Percentiles rank a stretch among this genome's conserved stretches.
Evolutionary conservation across 495 filamentous ascomycete species (phyloP).

Genomic region (Aspergillus wentii): DNA sequence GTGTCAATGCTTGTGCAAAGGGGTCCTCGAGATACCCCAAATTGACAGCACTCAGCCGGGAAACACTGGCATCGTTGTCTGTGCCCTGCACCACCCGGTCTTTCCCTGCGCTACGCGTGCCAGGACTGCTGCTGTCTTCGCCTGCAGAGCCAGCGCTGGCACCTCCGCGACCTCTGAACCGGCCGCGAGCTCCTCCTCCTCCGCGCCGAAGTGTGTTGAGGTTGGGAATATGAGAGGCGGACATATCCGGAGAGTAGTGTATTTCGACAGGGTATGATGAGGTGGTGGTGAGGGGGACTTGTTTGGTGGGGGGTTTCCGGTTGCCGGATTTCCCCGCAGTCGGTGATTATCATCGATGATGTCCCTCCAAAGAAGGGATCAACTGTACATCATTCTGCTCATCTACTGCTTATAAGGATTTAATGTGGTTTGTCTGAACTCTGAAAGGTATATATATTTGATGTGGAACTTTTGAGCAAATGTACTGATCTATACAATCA

Average conservation of each 20-base stretch:
- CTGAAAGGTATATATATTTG: too few relatives aligned
- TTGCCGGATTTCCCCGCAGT: neutral
- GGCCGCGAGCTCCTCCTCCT: slow-evolving; percentile 33
- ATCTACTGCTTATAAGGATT: too few relatives aligned
- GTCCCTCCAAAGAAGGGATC: too few relatives aligned
- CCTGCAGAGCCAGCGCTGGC: too few relatives aligned
- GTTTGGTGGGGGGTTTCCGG: neutral
- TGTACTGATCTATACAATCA: too few relatives aligned
- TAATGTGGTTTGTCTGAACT: too few relatives aligned
- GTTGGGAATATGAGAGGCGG: slow-evolving; percentile 70
- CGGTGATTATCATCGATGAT: too few relatives aligned
- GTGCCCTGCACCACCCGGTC: slow-evolving; percentile 76
- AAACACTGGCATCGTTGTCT: slow-evolving; percentile 86
- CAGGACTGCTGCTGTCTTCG: too few relatives aligned
- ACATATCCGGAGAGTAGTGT: slow-evolving; percentile 45
- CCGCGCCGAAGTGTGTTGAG: slow-evolving; percentile 60
- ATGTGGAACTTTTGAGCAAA: too few relatives aligned
- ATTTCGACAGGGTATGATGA: slow-evolving; percentile 5
- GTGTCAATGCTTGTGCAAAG: slow-evolving; percentile 65
- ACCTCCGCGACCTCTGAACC: slow-evolving; percentile 38
- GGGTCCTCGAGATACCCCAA: slow-evolving; percentile 83
- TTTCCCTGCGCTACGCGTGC: slow-evolving; percentile 21
- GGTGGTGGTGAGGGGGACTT: neutral
- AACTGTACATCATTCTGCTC: too few relatives aligned
- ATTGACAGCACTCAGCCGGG: slow-evolving; percentile 79